These are phyloP conservation scores for Solioccasus polychromus DNA, from an alignment of 768 basidiomycete species.

Conservation along the genomic window DNA sequence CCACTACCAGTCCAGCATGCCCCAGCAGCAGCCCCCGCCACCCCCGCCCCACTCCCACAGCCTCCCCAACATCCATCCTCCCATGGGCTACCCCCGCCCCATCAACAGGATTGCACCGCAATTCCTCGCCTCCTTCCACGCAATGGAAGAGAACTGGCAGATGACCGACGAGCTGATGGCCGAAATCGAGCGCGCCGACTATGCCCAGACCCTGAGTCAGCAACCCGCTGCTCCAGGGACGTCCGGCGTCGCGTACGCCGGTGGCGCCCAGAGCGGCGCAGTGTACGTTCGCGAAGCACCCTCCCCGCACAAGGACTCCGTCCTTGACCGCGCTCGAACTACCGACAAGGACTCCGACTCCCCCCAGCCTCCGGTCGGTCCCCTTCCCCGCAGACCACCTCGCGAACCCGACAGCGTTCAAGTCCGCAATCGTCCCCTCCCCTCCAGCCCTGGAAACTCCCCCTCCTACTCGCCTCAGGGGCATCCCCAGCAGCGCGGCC, in stretches of 20 bases:
- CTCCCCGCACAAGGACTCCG: constrained; percentile 48
- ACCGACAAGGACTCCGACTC: constrained; percentile 51
- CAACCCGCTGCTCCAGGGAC: constrained; percentile 36
- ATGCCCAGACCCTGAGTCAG: constrained; percentile 54
- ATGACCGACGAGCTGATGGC: constrained; percentile 69
- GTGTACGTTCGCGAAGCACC: constrained; percentile 35
- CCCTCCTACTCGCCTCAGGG: constrained; percentile 43
- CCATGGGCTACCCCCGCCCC: constrained; percentile 61
- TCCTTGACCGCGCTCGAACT: constrained; percentile 52
- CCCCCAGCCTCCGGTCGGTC: constrained; percentile 25
- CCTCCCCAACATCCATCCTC: constrained; percentile 28
- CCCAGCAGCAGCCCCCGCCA: constrained; percentile 45
- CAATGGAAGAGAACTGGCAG: constrained; percentile 57
- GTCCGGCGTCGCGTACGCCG: constrained; percentile 46
- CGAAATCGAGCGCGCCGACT: constrained; percentile 70
- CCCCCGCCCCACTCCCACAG: constrained; percentile 32
- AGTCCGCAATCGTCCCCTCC: constrained; percentile 27
- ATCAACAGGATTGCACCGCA: constrained; percentile 53
- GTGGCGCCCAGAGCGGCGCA: constrained; percentile 41
- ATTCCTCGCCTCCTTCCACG: constrained; percentile 55
- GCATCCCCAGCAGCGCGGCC: constrained; percentile 37
- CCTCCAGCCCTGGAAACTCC: constrained; percentile 35
- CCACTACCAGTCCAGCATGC: too few species aligned
- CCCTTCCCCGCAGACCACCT: constrained; percentile 15
- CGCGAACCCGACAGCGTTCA: constrained; percentile 27